Evolutionary conservation across 352 stramenopile species (phyloP), one percentile per base, ranked within the genome.

Genomic region (Globisporangium abappressorium): DNA sequence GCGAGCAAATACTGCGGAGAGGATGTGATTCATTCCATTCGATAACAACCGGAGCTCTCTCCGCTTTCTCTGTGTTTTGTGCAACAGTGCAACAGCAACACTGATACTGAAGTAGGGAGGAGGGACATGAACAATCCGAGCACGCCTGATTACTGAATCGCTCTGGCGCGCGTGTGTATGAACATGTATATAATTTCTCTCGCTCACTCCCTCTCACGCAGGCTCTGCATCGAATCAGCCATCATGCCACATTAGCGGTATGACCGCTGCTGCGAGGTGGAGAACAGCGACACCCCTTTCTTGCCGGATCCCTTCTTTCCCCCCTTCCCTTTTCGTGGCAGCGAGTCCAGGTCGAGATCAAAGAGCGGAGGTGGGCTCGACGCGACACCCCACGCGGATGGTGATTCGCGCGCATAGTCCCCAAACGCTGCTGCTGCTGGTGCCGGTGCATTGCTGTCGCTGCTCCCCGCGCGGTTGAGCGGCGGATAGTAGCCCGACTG

Each of bases 401-500:
- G 78, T 5, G 78, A 80, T 3, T 14, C 41, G 15, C 70, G 63
- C 65, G 64, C 76, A 77, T 36, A 68, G 22, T 65, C 56, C 5
- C 33, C 53, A 41, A 60, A 61, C 12, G 66, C n/a, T 33, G 34
- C 24, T 11, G 46, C 41, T 47, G 26, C 53, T 66, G 38, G 38
- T 7, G 34, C 28, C 43, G 20, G 14, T 56, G 15, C 41, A 49
- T 15, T 73, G 6, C 49, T 41, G 7, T 76, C 63, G 38, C 41
- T 26, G 26, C 41, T 68, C 11, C 12, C 34, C 20, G 34, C 24
- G 26, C 58, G 65, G 33, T 80, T 80, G 2, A 94, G 69, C 8
- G 74, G 75, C 12, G 86, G 86, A 60, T 89, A 93, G 70, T 91
- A 93, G 18, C 86, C 86, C 18, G 79, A 92, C 28, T 93, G 82